Conservation (phyloP, 345 rosid species). For the Populus tremula region DNA sequence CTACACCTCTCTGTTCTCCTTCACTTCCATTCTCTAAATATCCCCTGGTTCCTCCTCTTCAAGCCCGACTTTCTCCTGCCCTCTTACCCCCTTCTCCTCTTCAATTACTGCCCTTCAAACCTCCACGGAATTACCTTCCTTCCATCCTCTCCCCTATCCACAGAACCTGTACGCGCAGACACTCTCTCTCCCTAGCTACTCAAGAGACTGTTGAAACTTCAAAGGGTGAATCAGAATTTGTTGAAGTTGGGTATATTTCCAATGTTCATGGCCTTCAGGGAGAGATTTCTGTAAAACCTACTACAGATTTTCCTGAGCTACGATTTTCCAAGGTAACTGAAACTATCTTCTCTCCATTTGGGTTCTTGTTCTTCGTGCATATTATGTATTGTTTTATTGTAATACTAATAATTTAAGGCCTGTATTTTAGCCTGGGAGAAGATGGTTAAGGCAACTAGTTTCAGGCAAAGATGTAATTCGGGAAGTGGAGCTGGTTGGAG, state of each 20-base stretch:
- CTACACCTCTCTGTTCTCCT: conserved; percentile 44
- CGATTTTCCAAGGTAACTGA: conserved; percentile 61
- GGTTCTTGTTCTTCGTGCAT: not conserved
- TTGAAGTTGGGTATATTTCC: conserved; percentile 75
- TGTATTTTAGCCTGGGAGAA: conserved; percentile 64
- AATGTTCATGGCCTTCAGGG: conserved; percentile 82
- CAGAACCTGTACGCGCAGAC: conserved; percentile 35
- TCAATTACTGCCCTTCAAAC: conserved; percentile 20
- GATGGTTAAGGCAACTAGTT: conserved; percentile 76
- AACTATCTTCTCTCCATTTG: not conserved
- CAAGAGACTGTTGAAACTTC: conserved; percentile 47
- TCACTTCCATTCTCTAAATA: conserved; percentile 24
- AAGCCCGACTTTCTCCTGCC: conserved; percentile 9
- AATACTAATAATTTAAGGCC: conserved; percentile 1
- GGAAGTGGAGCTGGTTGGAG: conserved; percentile 77
- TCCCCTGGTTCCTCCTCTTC: conserved; percentile 19
- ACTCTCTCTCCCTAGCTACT: conserved; percentile 37
- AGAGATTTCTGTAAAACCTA: conserved; percentile 70
- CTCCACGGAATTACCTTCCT: conserved; percentile 18
- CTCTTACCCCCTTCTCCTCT: conserved; percentile 24
- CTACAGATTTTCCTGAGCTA: conserved; percentile 78
- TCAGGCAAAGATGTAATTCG: conserved; percentile 55
- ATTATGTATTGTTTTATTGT: not conserved
- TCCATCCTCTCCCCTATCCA: conserved; percentile 28
- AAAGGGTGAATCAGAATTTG: conserved; percentile 36